Conservation (phyloP, 2,329 filamentous ascomycete species). For the Coniella vitis region DNA sequence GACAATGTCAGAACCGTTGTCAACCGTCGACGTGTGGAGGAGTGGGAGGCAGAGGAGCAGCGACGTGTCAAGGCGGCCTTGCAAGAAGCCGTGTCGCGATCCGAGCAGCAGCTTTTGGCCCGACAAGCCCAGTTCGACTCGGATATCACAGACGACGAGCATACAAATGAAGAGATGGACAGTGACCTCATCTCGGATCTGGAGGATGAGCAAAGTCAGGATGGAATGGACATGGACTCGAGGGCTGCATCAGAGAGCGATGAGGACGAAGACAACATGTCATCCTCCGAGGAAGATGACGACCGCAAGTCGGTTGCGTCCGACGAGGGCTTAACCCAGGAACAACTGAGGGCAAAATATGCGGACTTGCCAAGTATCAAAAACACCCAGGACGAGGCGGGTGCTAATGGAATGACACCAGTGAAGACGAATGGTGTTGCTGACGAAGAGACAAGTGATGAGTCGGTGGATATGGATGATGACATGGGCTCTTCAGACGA, state of each 20-base stretch:
- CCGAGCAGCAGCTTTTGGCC: constrained; percentile 60
- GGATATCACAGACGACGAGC: constrained; percentile 39
- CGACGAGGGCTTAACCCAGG: constrained; percentile 61
- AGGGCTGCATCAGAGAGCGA: constrained; percentile 27
- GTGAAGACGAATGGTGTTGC: constrained; percentile 23
- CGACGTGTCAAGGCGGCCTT: constrained; percentile 59
- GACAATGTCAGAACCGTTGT: constrained; percentile 57
- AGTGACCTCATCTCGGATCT: constrained; percentile 34
- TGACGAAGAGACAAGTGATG: constrained; percentile 50
- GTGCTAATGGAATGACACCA: constrained; percentile 18
- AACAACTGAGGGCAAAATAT: constrained; percentile 64
- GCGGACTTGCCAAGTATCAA: constrained; percentile 51
- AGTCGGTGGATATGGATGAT: constrained; percentile 63
- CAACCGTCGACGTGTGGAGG: constrained; percentile 50
- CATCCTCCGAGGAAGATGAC: constrained; percentile 56
- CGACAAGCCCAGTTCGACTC: constrained; percentile 49
- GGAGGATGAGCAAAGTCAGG: constrained; percentile 12
- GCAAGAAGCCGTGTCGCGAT: constrained; percentile 66
- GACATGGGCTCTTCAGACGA: constrained; percentile 55
- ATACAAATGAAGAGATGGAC: constrained; percentile 30
- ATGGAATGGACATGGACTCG: constrained; percentile 23
- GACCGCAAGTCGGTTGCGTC: constrained; percentile 44
- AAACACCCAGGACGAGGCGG: constrained; percentile 21
- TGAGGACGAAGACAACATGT: constrained; percentile 53
- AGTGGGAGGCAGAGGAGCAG: constrained; percentile 61